Evolutionary conservation across 1,284 basidiomycete genomes (phyloP).

Genomic region (Cutaneotrichosporon daszewskae): DNA sequence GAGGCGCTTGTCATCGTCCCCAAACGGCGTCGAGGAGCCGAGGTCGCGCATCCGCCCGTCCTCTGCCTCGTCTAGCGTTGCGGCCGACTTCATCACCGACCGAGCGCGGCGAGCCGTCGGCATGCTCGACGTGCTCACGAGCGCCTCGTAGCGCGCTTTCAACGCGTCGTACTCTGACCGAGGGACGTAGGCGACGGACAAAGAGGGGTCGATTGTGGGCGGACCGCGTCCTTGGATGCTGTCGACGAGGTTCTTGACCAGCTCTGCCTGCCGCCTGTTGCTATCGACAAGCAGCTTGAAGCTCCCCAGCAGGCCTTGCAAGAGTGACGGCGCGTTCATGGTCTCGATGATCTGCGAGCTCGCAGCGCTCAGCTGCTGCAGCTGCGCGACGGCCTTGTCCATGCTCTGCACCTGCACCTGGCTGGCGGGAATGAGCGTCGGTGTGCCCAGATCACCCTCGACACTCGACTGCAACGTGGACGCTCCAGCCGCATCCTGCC

Average conservation of each 20-base stretch:
- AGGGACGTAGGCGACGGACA: constrained; percentile 24
- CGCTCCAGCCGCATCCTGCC: not conserved
- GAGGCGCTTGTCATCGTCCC: constrained; percentile 14
- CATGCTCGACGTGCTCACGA: constrained; percentile 17
- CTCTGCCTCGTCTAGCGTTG: constrained; percentile 5
- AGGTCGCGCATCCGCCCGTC: constrained; percentile 10
- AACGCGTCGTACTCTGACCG: constrained; percentile 35
- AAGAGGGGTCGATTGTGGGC: constrained; percentile 24
- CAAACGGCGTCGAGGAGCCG: constrained; percentile 7
- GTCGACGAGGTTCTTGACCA: constrained; percentile 26
- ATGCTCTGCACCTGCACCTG: constrained; percentile 20
- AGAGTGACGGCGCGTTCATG: constrained; percentile 24
- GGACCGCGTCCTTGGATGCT: constrained; percentile 14
- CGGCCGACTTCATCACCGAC: constrained; percentile 3
- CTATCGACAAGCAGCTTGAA: constrained; percentile 29
- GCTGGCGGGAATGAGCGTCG: constrained; percentile 13
- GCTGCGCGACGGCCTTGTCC: constrained; percentile 19
- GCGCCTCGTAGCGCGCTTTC: constrained; percentile 32
- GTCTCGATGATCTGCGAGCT: constrained; percentile 27
- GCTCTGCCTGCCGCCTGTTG: constrained; percentile 29
- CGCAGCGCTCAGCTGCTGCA: constrained; percentile 22
- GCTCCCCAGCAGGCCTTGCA: constrained; percentile 28
- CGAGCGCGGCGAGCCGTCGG: constrained; percentile 6
- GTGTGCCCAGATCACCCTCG: not conserved
- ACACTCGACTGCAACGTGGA: constrained; percentile 1